Evolutionary conservation across 441 rosid species (phyloP).

Genomic region (Adansonia rubrostipa): DNA sequence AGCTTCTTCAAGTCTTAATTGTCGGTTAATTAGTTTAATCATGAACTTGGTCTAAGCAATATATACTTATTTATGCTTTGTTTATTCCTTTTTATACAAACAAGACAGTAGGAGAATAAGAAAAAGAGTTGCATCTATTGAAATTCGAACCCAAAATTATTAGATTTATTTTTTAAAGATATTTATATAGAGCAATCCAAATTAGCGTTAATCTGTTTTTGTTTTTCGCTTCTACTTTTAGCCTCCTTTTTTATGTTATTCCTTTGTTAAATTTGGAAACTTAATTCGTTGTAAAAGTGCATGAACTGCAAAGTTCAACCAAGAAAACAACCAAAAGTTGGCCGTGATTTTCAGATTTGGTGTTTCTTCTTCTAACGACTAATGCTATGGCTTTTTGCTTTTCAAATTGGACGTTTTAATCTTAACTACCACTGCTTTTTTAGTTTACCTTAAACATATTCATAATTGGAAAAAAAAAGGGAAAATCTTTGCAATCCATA

Average conservation of each 20-base stretch:
- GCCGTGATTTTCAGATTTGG: not conserved
- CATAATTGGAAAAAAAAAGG: not conserved
- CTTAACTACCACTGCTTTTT: not conserved
- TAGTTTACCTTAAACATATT: not conserved
- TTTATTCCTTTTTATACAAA: not conserved
- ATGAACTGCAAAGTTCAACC: not conserved
- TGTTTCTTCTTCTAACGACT: not conserved
- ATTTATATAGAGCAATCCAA: no score
- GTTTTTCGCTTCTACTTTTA: not conserved
- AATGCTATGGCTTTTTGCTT: not conserved
- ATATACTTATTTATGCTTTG: not conserved
- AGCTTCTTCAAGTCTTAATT: slow-evolving; percentile 14
- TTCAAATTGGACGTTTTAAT: not conserved
- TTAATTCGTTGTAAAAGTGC: not conserved
- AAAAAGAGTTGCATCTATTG: no score
- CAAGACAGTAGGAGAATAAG: no score
- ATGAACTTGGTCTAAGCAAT: not conserved
- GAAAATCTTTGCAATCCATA: no score
- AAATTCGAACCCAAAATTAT: no score
- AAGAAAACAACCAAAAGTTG: not conserved
- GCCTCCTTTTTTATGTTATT: not conserved
- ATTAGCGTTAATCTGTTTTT: not conserved
- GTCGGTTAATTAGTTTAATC: slow-evolving; percentile 30
- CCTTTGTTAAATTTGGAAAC: not conserved
- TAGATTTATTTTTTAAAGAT: no score